A percentile compares a stretch with the other conserved stretches of the same genome.
Conservation (phyloP, 768 basidiomycete species). For the Calocybe cyanea region DNA sequence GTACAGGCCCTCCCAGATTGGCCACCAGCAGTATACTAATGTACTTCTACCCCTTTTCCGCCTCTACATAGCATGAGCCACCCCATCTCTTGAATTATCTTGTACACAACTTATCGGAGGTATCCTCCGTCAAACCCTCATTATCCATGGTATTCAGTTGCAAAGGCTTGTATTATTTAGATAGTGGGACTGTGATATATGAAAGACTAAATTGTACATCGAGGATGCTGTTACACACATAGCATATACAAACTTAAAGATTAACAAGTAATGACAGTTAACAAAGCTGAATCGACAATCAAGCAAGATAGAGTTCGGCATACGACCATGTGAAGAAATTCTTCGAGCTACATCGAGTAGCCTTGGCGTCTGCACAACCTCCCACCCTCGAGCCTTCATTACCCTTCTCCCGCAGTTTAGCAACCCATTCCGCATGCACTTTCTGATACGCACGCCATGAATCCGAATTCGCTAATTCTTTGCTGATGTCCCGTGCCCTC, state of each 20-base stretch:
- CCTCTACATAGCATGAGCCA: too few species aligned
- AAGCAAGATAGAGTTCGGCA: slow-evolving; percentile 9
- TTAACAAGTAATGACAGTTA: too few species aligned
- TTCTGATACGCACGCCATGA: slow-evolving; percentile 28
- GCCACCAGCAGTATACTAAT: slow-evolving; percentile 45
- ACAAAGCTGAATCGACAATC: background rate
- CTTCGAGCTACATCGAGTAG: background rate
- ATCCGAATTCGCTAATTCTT: slow-evolving; percentile 29
- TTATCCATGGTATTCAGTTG: too few species aligned
- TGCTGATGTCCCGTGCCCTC: slow-evolving; percentile 26
- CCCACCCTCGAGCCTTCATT: slow-evolving; percentile 6
- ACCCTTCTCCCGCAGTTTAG: slow-evolving; percentile 20
- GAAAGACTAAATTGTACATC: too few species aligned
- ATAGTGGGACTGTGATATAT: too few species aligned
- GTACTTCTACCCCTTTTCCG: background rate
- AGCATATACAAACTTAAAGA: background rate
- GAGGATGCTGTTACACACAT: background rate
- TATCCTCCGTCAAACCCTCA: too few species aligned
- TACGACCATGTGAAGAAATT: slow-evolving; percentile 12
- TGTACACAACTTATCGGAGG: too few species aligned
- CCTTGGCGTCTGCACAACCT: slow-evolving; percentile 2
- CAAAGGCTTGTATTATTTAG: too few species aligned
- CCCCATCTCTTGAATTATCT: too few species aligned
- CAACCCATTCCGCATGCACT: slow-evolving; percentile 28
- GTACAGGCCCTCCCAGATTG: slow-evolving; percentile 70